Base-by-base conservation (phyloP, 2,329 filamentous ascomycete genomes). In the Trichoderma arundinaceum region DNA sequence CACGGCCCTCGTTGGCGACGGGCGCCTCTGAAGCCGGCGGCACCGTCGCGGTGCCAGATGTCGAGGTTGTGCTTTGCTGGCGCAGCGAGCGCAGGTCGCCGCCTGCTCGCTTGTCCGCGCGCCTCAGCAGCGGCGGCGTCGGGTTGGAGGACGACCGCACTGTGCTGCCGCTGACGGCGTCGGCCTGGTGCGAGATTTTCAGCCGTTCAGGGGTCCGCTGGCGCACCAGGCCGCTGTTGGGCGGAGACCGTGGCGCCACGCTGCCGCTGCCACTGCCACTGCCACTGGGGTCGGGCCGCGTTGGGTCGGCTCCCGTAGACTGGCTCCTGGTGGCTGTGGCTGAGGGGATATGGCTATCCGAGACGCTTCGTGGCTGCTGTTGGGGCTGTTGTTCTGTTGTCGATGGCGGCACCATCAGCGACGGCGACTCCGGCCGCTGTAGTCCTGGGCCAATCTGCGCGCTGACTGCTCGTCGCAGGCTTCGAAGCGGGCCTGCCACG, bases 1-100 rank as follows among this genome's bases (percentile, higher is more conserved):
- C 89, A 81, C 92, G 93, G 82, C 92, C 91, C 85, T 93, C 92
- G 82, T 94, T 93, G 79, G 90, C 91, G 79, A 92, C 85, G 73
- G 92, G 91, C 76, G 90, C 90, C 71, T 75, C 68, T 59, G 65
- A 65, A 66, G 68, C 60, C 7, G 57, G 19, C 13, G 52, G 38
- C 2, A 39, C 52, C 15, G 43, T 58, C 19, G 56, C 43, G 22
- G 19, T 39, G 28, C 22, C 22, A 28, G 22, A 28, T 4, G 22
- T 28, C 22, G 22, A 28, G 22, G 2, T 28, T 28, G 46, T 49
- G 32, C 28, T 76, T 76, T 76, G 76, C 73, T 76, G 75, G 71
- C 76, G 75, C 62, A 78, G 72, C 38, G 77, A 68, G 68, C 77
- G 71, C 72, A 96, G 83, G 83, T 96, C 91, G 78, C 90, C 89